Evolutionary conservation across 1,284 basidiomycete species (phyloP), one percentile per base, ranked within the genome.

Genomic region (Mixia osmundae): DNA sequence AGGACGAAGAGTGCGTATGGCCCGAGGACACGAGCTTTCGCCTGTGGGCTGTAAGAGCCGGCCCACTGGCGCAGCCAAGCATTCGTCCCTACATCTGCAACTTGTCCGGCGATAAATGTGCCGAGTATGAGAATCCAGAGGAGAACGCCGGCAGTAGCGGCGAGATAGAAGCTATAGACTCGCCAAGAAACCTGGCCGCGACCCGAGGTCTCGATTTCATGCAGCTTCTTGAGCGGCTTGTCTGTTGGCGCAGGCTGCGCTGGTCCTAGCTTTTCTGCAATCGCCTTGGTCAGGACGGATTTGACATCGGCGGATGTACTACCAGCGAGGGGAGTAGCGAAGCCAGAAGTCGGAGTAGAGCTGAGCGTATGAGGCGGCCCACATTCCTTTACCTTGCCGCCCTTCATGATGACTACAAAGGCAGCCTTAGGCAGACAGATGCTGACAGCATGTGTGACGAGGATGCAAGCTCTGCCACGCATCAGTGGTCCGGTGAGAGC

Each of bases 381-480:
- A 33, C 69, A 61, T 55, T 73, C 87, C 38, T 67, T 60, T 19
- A 85, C 66, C 12, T 71, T 68, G 10, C 85, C 77, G 46, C 85
- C 83, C 46, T 85, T 79, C 25, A 89, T 65, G 10, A 75, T 71
- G 23, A 27, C 46, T 42, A 82, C 60, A 50, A 75, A 77, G 36
- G 54, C 62, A 3, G 76, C 74, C 16, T 69, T 72, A 0, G 71
- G 65, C 2, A 66, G 62, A 47, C 71, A 76, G 1, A 82, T 60
- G 51, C 76, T 71, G 14, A 79, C 70, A 19, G 87, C 79, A 51
- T 89, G 83, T 9, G 82, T 85, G 28, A 89, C 82, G 10, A 91
- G 64, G 35, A 91, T 68, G 39, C 83, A 57, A 0, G 85, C 89
- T 25, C 83, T 66, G 9, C 68, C 72, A 31, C 63, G 58, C 62